A percentile compares a stretch with the other conserved stretches of the same genome.
phyloP scores from a whole-genome alignment of 225 moss, liverwort and hornwort genomes.

The Anthoceros angustus region DNA sequence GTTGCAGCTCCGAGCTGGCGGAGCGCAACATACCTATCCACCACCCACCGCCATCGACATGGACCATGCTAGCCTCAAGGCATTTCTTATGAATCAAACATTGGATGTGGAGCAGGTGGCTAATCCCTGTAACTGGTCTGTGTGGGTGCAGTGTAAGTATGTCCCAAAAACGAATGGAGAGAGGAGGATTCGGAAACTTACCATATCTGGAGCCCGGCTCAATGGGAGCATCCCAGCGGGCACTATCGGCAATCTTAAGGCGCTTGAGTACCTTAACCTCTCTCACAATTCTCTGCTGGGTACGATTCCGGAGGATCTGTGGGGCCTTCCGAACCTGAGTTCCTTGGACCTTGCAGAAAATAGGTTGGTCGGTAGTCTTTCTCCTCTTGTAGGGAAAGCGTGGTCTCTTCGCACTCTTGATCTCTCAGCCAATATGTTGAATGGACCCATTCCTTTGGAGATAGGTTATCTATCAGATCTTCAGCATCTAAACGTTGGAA shows the following conservation, averaged over 20 bases:
- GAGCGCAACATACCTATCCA: too few species aligned
- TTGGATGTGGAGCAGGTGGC: not conserved
- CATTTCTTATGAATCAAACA: not conserved
- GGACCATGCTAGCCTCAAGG: not conserved
- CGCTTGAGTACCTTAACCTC: constrained; percentile 10
- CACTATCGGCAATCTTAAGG: constrained; percentile 10
- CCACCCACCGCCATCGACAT: not conserved
- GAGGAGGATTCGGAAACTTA: not conserved
- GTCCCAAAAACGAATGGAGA: not conserved
- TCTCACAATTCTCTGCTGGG: constrained; percentile 10
- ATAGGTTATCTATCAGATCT: constrained; percentile 11
- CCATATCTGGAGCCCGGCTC: not conserved
- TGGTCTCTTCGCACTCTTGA: constrained; percentile 11
- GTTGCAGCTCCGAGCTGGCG: too few species aligned
- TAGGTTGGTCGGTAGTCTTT: constrained; percentile 11
- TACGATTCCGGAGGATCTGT: constrained; percentile 13
- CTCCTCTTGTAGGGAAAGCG: constrained; percentile 7
- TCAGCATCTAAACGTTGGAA: constrained; percentile 9
- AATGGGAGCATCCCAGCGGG: not conserved
- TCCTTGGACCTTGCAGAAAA: constrained; percentile 14
- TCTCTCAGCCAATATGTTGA: constrained; percentile 11
- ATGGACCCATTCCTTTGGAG: constrained; percentile 6
- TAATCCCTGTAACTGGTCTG: not conserved
- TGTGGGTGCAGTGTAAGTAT: constrained; percentile 2
- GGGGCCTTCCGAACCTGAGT: constrained; percentile 3